Evolutionary conservation across 257 asterid genomes (phyloP).

Genomic region (Primulina huaijiensis): DNA sequence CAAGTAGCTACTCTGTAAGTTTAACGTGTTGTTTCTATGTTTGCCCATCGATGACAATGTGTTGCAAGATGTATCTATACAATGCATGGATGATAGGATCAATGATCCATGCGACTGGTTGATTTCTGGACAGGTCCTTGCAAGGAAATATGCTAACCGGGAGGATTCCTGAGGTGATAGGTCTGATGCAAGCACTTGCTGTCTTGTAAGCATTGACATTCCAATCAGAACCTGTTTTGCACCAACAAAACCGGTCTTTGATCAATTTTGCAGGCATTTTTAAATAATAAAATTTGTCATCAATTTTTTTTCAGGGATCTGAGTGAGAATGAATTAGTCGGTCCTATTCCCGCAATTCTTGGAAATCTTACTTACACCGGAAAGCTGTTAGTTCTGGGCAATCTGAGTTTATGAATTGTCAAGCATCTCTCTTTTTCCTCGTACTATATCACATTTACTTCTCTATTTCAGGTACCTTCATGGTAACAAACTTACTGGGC

Average conservation of each 20-base stretch:
- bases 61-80: not conserved
- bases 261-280: not conserved
- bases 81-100: not conserved
- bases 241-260: not conserved
- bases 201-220: slow-evolving; percentile 63
- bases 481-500: slow-evolving; percentile 91
- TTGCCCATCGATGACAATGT: not conserved
- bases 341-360: slow-evolving; percentile 77
- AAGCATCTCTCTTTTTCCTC: not conserved
- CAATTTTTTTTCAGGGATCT: slow-evolving; percentile 60
- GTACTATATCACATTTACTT: not conserved
- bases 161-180: slow-evolving; percentile 89
- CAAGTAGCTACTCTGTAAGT: slow-evolving; percentile 99
- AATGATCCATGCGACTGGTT: slow-evolving; percentile 8
- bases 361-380: slow-evolving; percentile 98
- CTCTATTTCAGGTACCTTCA: slow-evolving; percentile 69
- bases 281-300: not conserved
- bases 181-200: slow-evolving; percentile 99
- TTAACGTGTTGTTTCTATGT: not conserved
- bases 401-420: not conserved
- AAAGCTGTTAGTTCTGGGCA: slow-evolving; percentile 62
- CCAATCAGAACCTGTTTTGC: not conserved
- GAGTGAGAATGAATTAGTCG: slow-evolving; percentile 86
- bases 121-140: slow-evolving; percentile 53
- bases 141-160: slow-evolving; percentile 94